Percentiles rank a stretch among this genome's conserved stretches.
Conservation (phyloP, 371 early-diverging fungal genomes). For the Thermomucor indicae-seudaticae region DNA sequence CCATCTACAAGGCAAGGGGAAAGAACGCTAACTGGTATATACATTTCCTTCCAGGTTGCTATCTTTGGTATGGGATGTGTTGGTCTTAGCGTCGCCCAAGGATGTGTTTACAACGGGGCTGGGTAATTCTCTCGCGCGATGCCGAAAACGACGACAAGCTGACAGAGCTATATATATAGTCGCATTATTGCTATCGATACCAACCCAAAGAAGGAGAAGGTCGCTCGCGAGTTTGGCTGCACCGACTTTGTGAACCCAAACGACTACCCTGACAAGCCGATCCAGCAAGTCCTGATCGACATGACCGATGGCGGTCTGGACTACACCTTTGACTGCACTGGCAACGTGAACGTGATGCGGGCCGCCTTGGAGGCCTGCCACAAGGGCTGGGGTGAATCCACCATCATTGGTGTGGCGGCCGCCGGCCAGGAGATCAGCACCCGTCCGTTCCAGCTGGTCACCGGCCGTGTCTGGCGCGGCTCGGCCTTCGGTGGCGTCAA, state of each 20-base stretch:
- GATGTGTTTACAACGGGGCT: constrained; percentile 73
- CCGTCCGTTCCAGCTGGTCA: constrained; percentile 93
- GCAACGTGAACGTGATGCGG: constrained; percentile 90
- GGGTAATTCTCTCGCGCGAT: constrained; percentile 17
- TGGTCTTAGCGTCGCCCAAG: constrained; percentile 90
- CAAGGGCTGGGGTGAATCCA: constrained; percentile 90
- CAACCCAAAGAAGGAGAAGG: constrained; percentile 79
- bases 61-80: constrained; percentile 96
- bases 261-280: constrained; percentile 63
- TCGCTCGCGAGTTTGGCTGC: constrained; percentile 82
- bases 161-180: constrained; percentile 13
- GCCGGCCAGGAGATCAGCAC: constrained; percentile 91
- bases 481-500: constrained; percentile 97
- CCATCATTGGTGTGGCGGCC: constrained; percentile 91
- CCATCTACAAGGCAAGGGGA: too few relatives aligned
- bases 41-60: constrained; percentile 52
- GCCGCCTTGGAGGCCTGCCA: constrained; percentile 91
- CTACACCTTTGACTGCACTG: constrained; percentile 94
- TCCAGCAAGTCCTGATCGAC: constrained; percentile 84
- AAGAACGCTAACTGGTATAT: too few relatives aligned
- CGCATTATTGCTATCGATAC: constrained; percentile 90
- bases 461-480: constrained; percentile 94
- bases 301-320: constrained; percentile 95
- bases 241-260: constrained; percentile 92
- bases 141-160: not conserved